phyloP scores from a whole-genome alignment of 2,329 filamentous ascomycete species.

The Fusarium sp. region DNA sequence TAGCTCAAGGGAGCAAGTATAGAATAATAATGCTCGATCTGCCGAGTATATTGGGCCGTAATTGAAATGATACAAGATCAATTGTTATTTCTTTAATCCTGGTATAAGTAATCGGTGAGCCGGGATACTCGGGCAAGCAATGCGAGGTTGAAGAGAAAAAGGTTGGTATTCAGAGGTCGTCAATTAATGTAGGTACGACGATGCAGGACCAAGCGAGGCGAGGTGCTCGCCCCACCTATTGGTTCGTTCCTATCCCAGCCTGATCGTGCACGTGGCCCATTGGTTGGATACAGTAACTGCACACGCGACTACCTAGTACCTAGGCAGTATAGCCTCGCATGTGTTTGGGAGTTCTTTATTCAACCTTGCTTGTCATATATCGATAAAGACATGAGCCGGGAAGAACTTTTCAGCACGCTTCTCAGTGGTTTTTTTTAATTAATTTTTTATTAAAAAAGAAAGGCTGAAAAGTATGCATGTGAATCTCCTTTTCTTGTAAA shows the following conservation, averaged over 20 bases:
- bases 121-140: conserved; percentile 10
- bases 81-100: conserved; percentile 13
- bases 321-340: no score
- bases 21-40: neutral
- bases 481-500: no score
- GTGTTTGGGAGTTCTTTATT: no score
- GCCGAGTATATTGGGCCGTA: neutral
- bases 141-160: conserved; percentile 32
- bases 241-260: conserved; percentile 13
- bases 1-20: conserved; percentile 5
- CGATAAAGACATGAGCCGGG: no score
- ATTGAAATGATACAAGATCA: neutral
- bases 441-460: no score
- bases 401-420: no score
- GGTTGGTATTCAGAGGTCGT: conserved; percentile 9
- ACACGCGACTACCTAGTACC: neutral
- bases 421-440: no score
- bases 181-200: conserved; percentile 29
- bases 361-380: no score
- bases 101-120: conserved; percentile 16
- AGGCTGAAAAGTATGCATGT: no score
- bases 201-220: conserved; percentile 22
- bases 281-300: conserved; percentile 42
- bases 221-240: conserved; percentile 27
- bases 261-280: conserved; percentile 48